phyloP scores from a whole-genome alignment of 306 rosid species.

The Cucumis melo region DNA sequence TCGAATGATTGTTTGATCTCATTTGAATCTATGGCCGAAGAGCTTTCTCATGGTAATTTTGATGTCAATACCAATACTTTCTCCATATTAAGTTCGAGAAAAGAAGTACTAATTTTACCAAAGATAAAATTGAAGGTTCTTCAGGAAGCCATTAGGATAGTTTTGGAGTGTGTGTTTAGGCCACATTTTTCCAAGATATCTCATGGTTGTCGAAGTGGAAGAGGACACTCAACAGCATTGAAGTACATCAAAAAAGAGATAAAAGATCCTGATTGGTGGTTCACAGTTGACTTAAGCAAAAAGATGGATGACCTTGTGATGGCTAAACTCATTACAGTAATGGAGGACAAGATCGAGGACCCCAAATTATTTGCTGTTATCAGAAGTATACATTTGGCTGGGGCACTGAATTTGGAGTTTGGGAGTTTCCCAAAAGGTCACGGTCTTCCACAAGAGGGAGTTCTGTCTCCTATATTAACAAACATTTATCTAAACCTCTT shows the following conservation, averaged over 20 bases:
- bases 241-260: slow-evolving; percentile 58
- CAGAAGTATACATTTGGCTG: slow-evolving; percentile 49
- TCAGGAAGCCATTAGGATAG: slow-evolving; percentile 75
- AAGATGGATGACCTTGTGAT: slow-evolving; percentile 41
- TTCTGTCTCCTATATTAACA: slow-evolving; percentile 69
- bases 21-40: slow-evolving; percentile 39
- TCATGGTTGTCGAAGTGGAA: slow-evolving; percentile 83
- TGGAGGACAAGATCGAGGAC: slow-evolving; percentile 78
- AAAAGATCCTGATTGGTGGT: slow-evolving; percentile 72
- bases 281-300: slow-evolving; percentile 43
- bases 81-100: slow-evolving; percentile 34
- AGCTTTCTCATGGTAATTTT: slow-evolving; percentile 34
- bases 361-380: slow-evolving; percentile 34
- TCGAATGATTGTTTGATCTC: slow-evolving; percentile 1
- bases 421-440: slow-evolving; percentile 91
- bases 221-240: slow-evolving; percentile 52
- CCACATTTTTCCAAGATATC: slow-evolving; percentile 75
- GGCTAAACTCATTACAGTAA: slow-evolving; percentile 32
- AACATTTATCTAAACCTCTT: slow-evolving; percentile 74
- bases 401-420: slow-evolving; percentile 67
- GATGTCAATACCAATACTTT: slow-evolving; percentile 41
- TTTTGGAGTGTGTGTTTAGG: slow-evolving; percentile 62
- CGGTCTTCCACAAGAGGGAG: slow-evolving; percentile 87
- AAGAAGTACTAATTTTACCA: slow-evolving; percentile 61
- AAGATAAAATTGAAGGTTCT: slow-evolving; percentile 55